Base-by-base conservation (phyloP, 495 filamentous ascomycete genomes). In the Hypomontagnella monticulosa region DNA sequence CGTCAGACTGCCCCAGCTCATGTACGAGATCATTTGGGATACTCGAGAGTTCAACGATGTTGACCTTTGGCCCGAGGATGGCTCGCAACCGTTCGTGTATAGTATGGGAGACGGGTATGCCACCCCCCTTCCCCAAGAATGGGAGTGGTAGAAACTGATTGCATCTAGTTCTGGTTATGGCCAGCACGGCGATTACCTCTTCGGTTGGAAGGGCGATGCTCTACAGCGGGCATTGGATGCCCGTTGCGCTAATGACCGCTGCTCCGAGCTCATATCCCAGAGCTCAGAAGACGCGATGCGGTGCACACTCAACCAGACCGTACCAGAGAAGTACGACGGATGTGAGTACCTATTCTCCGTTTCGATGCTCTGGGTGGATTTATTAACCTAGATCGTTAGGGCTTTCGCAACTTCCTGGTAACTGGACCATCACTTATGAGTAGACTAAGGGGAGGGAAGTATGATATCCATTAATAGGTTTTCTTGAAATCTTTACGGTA, bases 161-260 rank as follows among this genome's bases (percentile, higher is more conserved):
- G 23, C 18, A 44, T 16, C 11, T 54, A 79, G 75, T 0, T 71
- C 75, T 15, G 79, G 80, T 11, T 75, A 77, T 43, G 77, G 76
- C 14, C 76, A 79, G 38, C 80, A 81, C 40, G 80, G 79, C 37
- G 80, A 83, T 48, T 83, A 83, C 60, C 54, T 81, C 9, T 83
- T 81, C 66, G 80, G 79, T 33, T 82, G 80, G 79, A 73, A 79
- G 61, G 74, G 61, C 41, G 73, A 80, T 51, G 55, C 72, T 1
- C 71, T 81, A 14, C 79, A 81, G 57, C 61, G 70, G n/a, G 79
- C 78, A 14, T 74, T 81, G 73, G 72, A 83, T 57, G 73, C 71
- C 40, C 65, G 67, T 12, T 81, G 79, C 61, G 69, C 55, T 44
- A 76, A 75, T 38, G 66, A 69, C 11, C 57, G 51, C 9, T 81